Percentiles rank a stretch among this genome's conserved stretches.
phyloP scores from a whole-genome alignment of 1,284 basidiomycete genomes.

The Trametes versicolor region DNA sequence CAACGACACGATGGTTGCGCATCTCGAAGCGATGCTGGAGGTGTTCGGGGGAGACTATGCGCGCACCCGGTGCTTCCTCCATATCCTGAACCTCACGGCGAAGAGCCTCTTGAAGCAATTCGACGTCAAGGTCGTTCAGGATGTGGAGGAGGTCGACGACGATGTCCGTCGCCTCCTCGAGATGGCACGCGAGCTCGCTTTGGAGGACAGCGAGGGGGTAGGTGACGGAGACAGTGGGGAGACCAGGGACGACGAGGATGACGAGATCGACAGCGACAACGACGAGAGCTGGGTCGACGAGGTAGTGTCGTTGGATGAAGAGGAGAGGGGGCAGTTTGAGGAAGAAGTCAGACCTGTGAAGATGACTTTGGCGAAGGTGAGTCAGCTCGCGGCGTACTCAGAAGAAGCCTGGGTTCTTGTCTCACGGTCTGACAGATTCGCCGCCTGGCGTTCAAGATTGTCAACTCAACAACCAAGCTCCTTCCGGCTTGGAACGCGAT shows the following conservation, averaged over 20 bases:
- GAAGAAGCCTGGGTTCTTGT: too few relatives aligned
- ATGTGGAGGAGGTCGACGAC: background rate
- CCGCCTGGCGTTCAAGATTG: slow-evolving; percentile 43
- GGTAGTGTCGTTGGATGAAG: slow-evolving; percentile 14
- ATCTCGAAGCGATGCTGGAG: slow-evolving; percentile 38
- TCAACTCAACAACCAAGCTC: slow-evolving; percentile 46
- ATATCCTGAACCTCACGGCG: slow-evolving; percentile 46
- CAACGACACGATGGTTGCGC: slow-evolving; percentile 46
- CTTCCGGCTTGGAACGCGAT: slow-evolving; percentile 43
- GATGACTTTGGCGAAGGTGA: slow-evolving; percentile 30
- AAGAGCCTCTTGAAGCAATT: slow-evolving; percentile 34
- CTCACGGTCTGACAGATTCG: slow-evolving; percentile 36
- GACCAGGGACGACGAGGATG: background rate
- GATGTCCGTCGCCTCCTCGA: background rate
- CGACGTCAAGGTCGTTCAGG: slow-evolving; percentile 7
- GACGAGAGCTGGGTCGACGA: slow-evolving; percentile 29
- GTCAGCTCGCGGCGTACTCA: slow-evolving; percentile 5
- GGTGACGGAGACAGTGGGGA: too few relatives aligned
- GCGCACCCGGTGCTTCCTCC: slow-evolving; percentile 44
- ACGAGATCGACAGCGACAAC: slow-evolving; percentile 18
- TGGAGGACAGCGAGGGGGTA: background rate
- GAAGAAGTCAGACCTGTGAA: slow-evolving; percentile 25
- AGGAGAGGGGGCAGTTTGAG: slow-evolving; percentile 21
- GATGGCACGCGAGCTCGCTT: background rate
- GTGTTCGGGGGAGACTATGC: slow-evolving; percentile 37